Percentiles rank a stretch among this genome's conserved stretches.
Evolutionary conservation across 75 land plant genomes (phyloP).

Genomic region (Ceratopteris richardii): DNA sequence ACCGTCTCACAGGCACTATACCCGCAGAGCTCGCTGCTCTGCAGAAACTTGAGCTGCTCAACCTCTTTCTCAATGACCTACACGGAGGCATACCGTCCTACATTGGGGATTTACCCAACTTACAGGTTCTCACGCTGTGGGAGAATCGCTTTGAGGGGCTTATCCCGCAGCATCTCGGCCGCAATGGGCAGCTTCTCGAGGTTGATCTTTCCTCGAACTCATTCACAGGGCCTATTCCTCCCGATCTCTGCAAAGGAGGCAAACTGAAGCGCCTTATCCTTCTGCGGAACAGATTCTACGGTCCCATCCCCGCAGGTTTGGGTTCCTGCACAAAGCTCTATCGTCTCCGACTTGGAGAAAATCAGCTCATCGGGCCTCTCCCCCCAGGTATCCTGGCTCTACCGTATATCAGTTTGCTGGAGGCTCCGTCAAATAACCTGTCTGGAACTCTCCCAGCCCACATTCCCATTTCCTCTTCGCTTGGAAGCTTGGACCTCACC

Average conservation of each 20-base stretch:
- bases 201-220: constrained; percentile 64
- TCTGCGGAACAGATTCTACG: constrained; percentile 60
- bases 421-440: constrained; percentile 47
- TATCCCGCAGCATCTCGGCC: constrained; percentile 48
- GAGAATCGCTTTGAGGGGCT: constrained; percentile 55
- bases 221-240: constrained; percentile 64
- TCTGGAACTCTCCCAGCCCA: constrained; percentile 37
- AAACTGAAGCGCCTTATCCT: constrained; percentile 66
- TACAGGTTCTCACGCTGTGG: constrained; percentile 69
- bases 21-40: constrained; percentile 48
- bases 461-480: constrained; percentile 33
- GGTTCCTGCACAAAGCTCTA: constrained; percentile 46
- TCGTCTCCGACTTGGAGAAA: constrained; percentile 61
- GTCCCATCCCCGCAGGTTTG: constrained; percentile 44
- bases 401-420: constrained; percentile 47
- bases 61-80: constrained; percentile 61
- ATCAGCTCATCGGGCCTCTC: constrained; percentile 53
- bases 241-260: constrained; percentile 41
- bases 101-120: constrained; percentile 43
- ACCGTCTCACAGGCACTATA: constrained; percentile 48
- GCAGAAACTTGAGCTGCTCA: constrained; percentile 57
- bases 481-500: constrained; percentile 65
- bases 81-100: constrained; percentile 47
- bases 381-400: constrained; percentile 57
- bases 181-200: constrained; percentile 40